These are phyloP conservation scores for Orbilia oligospora DNA, from an alignment of 2,329 filamentous ascomycete species.

Conservation along the genomic window DNA sequence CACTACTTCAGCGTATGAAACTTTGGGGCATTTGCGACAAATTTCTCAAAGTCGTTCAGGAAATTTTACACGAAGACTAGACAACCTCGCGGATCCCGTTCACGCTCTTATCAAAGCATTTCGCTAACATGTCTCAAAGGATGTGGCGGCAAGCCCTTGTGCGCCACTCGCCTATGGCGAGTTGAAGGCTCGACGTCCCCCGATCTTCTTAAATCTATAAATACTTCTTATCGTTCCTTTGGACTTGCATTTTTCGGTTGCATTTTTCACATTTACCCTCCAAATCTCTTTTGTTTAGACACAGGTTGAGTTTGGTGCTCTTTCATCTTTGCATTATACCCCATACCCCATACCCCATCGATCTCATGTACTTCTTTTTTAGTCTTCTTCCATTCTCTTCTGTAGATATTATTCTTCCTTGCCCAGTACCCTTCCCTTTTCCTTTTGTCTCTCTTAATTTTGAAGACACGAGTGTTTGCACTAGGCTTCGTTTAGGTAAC, in stretches of 20 bases:
- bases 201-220: slow-evolving; percentile 14
- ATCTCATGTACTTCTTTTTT: slow-evolving; percentile 45
- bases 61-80: slow-evolving; percentile 62
- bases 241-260: slow-evolving; percentile 35
- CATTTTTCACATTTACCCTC: slow-evolving; percentile 14
- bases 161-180: background rate
- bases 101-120: slow-evolving; percentile 6
- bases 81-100: slow-evolving; percentile 11
- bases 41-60: slow-evolving; percentile 63
- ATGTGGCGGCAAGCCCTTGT: background rate
- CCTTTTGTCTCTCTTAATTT: background rate
- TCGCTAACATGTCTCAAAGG: slow-evolving; percentile 10
- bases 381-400: slow-evolving; percentile 50
- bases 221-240: slow-evolving; percentile 30
- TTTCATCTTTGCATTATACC: slow-evolving; percentile 51
- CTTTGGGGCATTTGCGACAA: slow-evolving; percentile 64
- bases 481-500: slow-evolving; percentile 36
- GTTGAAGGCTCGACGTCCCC: slow-evolving; percentile 17
- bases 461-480: slow-evolving; percentile 5
- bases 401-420: slow-evolving; percentile 53
- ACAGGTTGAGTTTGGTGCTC: slow-evolving; percentile 42
- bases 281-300: slow-evolving; percentile 53
- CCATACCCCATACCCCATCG: slow-evolving; percentile 50
- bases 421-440: background rate
- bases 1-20: slow-evolving; percentile 63